Conservation (phyloP, 306 rosid species). For the Quercus berberidifolia region DNA sequence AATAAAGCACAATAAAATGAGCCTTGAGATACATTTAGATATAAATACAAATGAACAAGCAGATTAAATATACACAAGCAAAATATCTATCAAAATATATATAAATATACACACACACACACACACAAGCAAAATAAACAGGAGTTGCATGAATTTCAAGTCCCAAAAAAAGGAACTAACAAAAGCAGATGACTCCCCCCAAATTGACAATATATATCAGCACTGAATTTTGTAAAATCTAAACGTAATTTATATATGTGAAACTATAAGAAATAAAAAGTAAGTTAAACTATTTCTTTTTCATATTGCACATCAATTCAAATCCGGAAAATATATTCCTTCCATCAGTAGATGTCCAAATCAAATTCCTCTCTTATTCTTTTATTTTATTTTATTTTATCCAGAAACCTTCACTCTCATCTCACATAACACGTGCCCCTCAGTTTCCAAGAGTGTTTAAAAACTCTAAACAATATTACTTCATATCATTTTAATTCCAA, state of each 20-base stretch:
- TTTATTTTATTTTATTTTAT: neutral
- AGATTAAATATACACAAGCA: neutral
- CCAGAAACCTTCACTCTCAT: neutral
- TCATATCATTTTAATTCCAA: neutral
- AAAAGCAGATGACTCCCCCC: neutral
- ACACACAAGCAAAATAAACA: slow-evolving; percentile 1
- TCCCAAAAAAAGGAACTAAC: neutral
- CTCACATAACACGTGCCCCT: neutral
- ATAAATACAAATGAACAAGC: neutral
- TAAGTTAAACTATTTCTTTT: neutral
- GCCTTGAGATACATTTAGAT: neutral
- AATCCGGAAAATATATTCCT: neutral
- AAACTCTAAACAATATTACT: neutral
- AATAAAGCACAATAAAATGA: slow-evolving; percentile 11
- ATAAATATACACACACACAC: too few species aligned
- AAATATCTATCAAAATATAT: neutral
- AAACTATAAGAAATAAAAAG: neutral
- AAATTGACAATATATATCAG: neutral
- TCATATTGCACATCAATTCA: neutral
- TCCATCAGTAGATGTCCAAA: neutral
- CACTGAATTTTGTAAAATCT: neutral
- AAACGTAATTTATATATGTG: neutral
- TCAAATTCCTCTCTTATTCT: neutral
- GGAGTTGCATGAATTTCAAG: neutral
- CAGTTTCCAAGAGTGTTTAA: neutral